Evolutionary conservation across 192 early-diverging fungal genomes (phyloP).

Genomic region (Backusella liffmaniae): DNA sequence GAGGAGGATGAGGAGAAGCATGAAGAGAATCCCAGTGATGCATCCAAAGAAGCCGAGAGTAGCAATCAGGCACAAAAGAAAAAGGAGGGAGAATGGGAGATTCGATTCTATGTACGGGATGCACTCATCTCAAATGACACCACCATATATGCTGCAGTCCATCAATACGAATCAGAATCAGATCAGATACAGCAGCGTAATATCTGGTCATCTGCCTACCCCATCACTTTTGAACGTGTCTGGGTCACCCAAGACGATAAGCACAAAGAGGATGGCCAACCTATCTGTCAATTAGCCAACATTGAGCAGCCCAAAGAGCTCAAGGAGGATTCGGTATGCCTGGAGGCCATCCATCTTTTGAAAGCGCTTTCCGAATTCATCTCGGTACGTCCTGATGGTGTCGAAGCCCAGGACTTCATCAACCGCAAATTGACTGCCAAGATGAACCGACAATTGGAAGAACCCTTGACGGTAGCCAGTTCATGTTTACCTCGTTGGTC

Average conservation of each 20-base stretch:
- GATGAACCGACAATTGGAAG: constrained; percentile 81
- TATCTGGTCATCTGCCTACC: constrained; percentile 59
- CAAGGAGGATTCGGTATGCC: constrained; percentile 2
- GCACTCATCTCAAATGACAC: constrained; percentile 43
- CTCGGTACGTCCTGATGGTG: constrained; percentile 30
- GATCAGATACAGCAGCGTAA: constrained; percentile 18
- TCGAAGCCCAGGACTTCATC: constrained; percentile 52
- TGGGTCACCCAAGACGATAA: constrained; percentile 24
- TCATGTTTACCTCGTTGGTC: constrained; percentile 79
- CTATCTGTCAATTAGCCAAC: not conserved
- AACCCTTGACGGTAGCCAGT: constrained; percentile 87
- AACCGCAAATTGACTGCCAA: constrained; percentile 86
- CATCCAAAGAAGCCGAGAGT: not conserved
- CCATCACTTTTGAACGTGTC: constrained; percentile 51
- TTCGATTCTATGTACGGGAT: constrained; percentile 60
- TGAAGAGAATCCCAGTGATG: not conserved
- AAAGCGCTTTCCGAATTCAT: constrained; percentile 41
- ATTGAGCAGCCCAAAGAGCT: not conserved
- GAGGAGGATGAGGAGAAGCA: constrained; percentile 1
- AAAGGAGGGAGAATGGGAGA: constrained; percentile 42
- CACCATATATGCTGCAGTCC: constrained; percentile 72
- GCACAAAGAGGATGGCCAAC: not conserved
- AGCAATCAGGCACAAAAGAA: constrained; percentile 21
- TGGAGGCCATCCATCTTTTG: constrained; percentile 39
- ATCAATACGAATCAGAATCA: constrained; percentile 45